Evolutionary conservation across 768 basidiomycete genomes (phyloP), one percentile per base, ranked within the genome.

Genomic region (Serendipita indica): DNA sequence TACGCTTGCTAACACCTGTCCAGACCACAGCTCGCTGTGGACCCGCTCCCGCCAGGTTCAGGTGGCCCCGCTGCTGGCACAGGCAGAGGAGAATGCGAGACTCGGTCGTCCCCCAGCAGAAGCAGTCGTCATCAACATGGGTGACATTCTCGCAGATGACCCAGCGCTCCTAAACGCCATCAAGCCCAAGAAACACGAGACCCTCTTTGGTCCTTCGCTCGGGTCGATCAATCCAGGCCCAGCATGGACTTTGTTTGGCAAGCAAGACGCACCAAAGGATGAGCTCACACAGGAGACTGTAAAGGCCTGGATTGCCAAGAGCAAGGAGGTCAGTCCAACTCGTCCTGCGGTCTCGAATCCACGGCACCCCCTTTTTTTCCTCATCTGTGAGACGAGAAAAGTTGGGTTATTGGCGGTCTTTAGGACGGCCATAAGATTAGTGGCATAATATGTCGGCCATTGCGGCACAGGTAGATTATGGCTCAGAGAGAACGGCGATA

Each of bases 181-280:
- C 59, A 46, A 41, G 39, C 33, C 58, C 46, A 83, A 80, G 67
- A 79, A 80, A 39, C 79, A 80, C 12, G 87, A 91, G 61, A 84
- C 88, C 0, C 78, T 96, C 43, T 96, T 94, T 70, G 92, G 92
- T 0, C 92, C 92, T 6, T 87, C 84, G 68, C 86, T 96, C 59
- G 92, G 92, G 7, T 76, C 84, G 56, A 78, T 85, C 45, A 78
- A 72, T 66, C 76, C 73, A 58, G 80, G 80, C 0, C 87, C 88
- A 6, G 70, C 79, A 0, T 90, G 88, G 88, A 81, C 87, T 1
- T 70, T 67, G 49, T 69, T 67, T 46, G 69, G 69, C 58, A 73
- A 73, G 56, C 83, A 85, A 68, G 69, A 67, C 3, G 69, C 68
- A 37, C 16, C 28, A 13, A 58, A 60, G 49, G 86, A 89, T 64